Conservation (phyloP, 2,329 filamentous ascomycete genomes). For the Hypoxylon sp. region DNA sequence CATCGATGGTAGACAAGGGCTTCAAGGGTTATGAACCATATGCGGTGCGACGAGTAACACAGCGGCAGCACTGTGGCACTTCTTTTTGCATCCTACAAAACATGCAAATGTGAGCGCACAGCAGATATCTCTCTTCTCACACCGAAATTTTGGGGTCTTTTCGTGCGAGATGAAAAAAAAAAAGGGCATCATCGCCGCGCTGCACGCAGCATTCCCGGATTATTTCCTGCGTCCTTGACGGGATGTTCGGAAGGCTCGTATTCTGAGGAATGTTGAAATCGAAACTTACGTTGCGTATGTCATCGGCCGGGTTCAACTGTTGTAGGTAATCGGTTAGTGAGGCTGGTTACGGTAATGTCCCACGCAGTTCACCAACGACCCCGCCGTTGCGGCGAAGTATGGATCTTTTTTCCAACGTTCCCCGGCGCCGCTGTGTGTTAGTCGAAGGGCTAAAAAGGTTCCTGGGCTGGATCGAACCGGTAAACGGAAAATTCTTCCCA, state of each 20-base stretch:
- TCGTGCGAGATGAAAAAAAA: conserved; percentile 6
- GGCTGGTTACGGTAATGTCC: conserved; percentile 35
- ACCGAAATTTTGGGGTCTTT: conserved; percentile 27
- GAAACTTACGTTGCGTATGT: conserved; percentile 34
- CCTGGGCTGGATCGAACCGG: conserved; percentile 7
- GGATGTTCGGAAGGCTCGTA: conserved; percentile 30
- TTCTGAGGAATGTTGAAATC: conserved; percentile 28
- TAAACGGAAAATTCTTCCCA: conserved; percentile 2
- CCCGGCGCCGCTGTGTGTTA: conserved; percentile 25
- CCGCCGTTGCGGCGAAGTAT: conserved; percentile 28
- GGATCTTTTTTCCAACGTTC: conserved; percentile 13
- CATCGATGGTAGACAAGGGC: conserved; percentile 9
- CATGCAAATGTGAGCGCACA: conserved; percentile 14
- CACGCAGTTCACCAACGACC: conserved; percentile 30
- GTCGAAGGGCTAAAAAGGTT: conserved; percentile 1
- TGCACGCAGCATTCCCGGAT: conserved; percentile 23
- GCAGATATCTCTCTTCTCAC: conserved; percentile 21
- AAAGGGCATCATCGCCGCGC: conserved; percentile 7
- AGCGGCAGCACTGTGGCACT: conserved; percentile 10
- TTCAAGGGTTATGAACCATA: conserved; percentile 19
- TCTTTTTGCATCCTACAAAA: conserved; percentile 25
- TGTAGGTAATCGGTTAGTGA: conserved; percentile 24
- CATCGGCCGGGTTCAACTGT: conserved; percentile 26
- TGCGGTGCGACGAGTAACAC: conserved; percentile 30
- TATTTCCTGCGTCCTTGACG: conserved; percentile 24